phyloP scores from a whole-genome alignment of 2,329 filamentous ascomycete genomes.

The Dactylonectria macrodidyma region DNA sequence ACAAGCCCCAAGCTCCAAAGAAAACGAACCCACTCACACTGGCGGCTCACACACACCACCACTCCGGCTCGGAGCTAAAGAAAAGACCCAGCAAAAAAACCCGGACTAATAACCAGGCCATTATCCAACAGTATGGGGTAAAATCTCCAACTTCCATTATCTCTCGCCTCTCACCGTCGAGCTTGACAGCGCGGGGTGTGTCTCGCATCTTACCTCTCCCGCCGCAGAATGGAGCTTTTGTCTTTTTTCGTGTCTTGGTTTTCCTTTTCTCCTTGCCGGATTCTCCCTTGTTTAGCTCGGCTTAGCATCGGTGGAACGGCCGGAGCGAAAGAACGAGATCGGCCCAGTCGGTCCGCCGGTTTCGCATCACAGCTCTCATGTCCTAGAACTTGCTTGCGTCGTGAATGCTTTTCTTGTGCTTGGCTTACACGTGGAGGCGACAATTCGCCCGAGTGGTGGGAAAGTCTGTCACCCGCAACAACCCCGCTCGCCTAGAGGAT shows the following conservation, averaged over 20 bases:
- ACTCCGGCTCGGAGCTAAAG: conserved; percentile 29
- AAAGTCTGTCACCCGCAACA: neutral
- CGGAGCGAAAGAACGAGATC: neutral
- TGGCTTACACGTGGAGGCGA: conserved; percentile 28
- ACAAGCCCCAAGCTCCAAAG: too few species aligned
- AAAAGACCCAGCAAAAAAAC: neutral
- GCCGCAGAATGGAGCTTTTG: neutral
- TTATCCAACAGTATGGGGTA: conserved; percentile 52
- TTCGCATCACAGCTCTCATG: neutral
- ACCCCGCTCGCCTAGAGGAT: neutral
- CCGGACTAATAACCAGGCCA: conserved; percentile 32
- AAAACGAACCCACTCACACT: neutral
- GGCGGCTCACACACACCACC: conserved; percentile 1
- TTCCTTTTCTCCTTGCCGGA: neutral
- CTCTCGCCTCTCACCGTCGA: conserved; percentile 46
- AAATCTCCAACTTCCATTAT: conserved; percentile 41
- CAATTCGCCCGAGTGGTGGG: conserved; percentile 25
- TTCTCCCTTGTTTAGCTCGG: neutral
- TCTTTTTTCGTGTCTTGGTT: neutral
- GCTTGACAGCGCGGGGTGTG: conserved; percentile 28
- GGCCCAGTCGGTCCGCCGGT: conserved; percentile 8
- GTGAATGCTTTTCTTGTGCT: neutral
- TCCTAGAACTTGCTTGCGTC: neutral
- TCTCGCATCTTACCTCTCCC: conserved; percentile 14
- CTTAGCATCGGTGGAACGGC: conserved; percentile 16